phyloP scores from a whole-genome alignment of 2,329 filamentous ascomycete genomes.

The Calonectria montana region DNA sequence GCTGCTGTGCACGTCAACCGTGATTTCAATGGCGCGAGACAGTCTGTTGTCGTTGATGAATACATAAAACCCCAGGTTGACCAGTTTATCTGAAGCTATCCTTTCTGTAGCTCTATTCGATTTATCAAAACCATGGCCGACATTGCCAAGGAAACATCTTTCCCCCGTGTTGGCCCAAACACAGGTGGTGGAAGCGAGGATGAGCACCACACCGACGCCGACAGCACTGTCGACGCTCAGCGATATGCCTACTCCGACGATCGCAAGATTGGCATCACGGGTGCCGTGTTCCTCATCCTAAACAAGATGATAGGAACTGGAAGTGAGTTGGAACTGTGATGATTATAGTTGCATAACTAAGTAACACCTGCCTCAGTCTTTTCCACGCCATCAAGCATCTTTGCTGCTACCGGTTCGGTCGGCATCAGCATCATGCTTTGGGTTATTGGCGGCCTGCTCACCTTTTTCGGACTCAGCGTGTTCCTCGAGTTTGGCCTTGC shows the following conservation, averaged over 20 bases:
- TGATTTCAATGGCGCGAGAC: conserved; percentile 12
- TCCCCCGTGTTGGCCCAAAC: neutral
- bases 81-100: neutral
- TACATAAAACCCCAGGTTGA: neutral
- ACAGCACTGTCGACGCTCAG: conserved; percentile 53
- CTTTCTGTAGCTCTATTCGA: neutral
- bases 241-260: conserved; percentile 53
- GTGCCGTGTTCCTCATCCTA: conserved; percentile 65
- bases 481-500: conserved; percentile 73
- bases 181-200: conserved; percentile 32
- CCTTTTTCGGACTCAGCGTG: conserved; percentile 69
- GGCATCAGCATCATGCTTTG: conserved; percentile 49
- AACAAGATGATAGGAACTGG: conserved; percentile 71
- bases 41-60: too few relatives aligned
- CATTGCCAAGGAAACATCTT: conserved; percentile 9
- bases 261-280: conserved; percentile 63
- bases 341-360: neutral
- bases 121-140: conserved; percentile 27
- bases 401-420: conserved; percentile 63
- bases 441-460: conserved; percentile 60
- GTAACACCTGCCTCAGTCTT: conserved; percentile 54
- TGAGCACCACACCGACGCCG: conserved; percentile 29
- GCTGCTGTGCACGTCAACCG: conserved; percentile 3
- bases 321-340: conserved; percentile 50
- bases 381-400: conserved; percentile 65